Base-by-base conservation (phyloP, 1,284 basidiomycete genomes). In the Hortiboletus rubellus region DNA sequence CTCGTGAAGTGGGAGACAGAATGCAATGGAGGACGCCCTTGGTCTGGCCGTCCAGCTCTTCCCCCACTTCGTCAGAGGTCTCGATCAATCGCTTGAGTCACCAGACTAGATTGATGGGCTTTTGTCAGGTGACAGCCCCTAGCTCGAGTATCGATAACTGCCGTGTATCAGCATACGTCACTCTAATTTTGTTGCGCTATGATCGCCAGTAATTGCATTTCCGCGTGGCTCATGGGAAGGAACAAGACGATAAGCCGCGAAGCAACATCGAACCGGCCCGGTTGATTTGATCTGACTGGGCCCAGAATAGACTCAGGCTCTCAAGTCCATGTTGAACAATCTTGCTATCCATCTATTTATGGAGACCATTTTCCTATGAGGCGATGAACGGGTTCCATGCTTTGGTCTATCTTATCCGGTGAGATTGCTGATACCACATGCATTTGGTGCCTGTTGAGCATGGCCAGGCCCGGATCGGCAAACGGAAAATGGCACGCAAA, bases 1-100 rank as follows among this genome's bases (percentile, higher is more conserved):
- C 75, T 96, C 49, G 70, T 71, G 38, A 76, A 78, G 41, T 96
- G 94, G 94, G 92, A 96, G 71, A 68, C 65, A 52, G 76, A 82
- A 58, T 79, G 75, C 38, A 92, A 93, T 66, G 77, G 72, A 9
- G 86, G 87, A 0, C 70, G 70, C 57, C 71, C 74, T 5, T 96
- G 93, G 93, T 74, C 77, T 27, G 91, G 90, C 5, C 75, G 81
- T 7, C 37, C 49, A 4, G 31, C 27, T 30, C 11, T 9, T 46
- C 33, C 42, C 14, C 52, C 37, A 11, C 49, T 5, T 24, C 46
- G 33, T 36, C 36, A 9, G 17, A 10, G 30, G 37, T 43, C 44
- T 18, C 52, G 17, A 31, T 42, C 46, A 7, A 41, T 42, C 2
- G 27, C 54, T 38, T 63, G 46, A 22, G 22, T 22, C 22, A 22